phyloP scores from a whole-genome alignment of 805 yeast genomes.

The Candida loeiensis region DNA sequence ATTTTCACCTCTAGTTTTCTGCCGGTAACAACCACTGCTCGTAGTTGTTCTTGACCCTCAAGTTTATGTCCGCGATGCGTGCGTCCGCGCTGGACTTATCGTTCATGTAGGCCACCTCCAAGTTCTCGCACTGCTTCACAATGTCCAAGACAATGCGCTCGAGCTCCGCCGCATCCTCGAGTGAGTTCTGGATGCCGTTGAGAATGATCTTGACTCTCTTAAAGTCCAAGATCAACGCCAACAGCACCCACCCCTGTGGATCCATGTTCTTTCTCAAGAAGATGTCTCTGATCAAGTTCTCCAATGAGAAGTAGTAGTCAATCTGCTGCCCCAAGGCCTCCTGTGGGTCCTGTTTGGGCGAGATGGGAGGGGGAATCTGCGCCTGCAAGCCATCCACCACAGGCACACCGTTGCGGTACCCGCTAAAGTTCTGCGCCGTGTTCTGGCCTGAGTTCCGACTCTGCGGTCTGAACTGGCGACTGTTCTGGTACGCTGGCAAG shows the following conservation, averaged over 20 bases:
- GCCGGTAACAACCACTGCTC: slow-evolving; percentile 66
- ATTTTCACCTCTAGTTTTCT: slow-evolving; percentile 3
- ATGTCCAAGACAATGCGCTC: slow-evolving; percentile 48
- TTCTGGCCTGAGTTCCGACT: slow-evolving; percentile 9
- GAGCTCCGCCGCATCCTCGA: slow-evolving; percentile 11
- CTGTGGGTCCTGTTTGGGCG: slow-evolving; percentile 44
- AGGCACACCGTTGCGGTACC: slow-evolving; percentile 20
- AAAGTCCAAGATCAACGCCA: slow-evolving; percentile 61
- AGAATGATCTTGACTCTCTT: slow-evolving; percentile 65
- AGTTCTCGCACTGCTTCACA: slow-evolving; percentile 48
- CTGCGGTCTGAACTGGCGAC: slow-evolving; percentile 25
- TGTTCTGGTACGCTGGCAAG: slow-evolving; percentile 20
- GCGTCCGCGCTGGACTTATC: slow-evolving; percentile 26
- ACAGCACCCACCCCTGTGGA: slow-evolving; percentile 66
- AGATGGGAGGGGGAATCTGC: slow-evolving; percentile 42
- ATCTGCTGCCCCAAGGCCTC: slow-evolving; percentile 57
- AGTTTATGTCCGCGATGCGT: slow-evolving; percentile 46
- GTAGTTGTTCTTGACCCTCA: slow-evolving; percentile 58
- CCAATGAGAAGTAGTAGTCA: slow-evolving; percentile 86
- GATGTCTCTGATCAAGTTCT: slow-evolving; percentile 81
- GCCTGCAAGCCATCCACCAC: slow-evolving; percentile 13
- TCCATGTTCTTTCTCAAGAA: slow-evolving; percentile 81
- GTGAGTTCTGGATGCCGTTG: slow-evolving; percentile 35
- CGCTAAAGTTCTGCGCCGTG: slow-evolving; percentile 10
- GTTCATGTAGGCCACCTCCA: slow-evolving; percentile 44